These are phyloP conservation scores for Solanum aculeatissimum DNA, from an alignment of 305 asterid genomes.

Conservation along the genomic window DNA sequence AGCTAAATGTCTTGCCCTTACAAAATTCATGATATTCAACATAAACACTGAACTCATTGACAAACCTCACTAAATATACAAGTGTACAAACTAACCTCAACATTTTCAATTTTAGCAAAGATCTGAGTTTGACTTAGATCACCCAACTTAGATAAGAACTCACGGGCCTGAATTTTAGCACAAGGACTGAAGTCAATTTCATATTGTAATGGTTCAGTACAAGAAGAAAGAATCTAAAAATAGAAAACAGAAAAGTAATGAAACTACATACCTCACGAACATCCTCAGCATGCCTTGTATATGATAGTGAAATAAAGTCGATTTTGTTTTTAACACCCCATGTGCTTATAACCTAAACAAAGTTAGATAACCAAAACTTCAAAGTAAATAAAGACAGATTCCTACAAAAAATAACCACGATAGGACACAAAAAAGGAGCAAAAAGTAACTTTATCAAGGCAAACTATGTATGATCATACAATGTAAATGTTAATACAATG, in stretches of 20 bases:
- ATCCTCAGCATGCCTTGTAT: conserved; percentile 92
- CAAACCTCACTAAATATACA: background rate
- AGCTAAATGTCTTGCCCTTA: background rate
- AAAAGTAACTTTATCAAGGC: background rate
- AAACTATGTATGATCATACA: background rate
- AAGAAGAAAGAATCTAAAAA: background rate
- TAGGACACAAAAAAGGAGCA: background rate
- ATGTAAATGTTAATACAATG: background rate
- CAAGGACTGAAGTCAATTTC: background rate
- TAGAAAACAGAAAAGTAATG: background rate
- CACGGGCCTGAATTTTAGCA: conserved; percentile 61
- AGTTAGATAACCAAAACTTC: background rate
- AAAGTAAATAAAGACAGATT: background rate
- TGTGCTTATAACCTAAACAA: conserved; percentile 70
- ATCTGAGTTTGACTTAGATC: conserved; percentile 87
- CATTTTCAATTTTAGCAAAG: conserved; percentile 87
- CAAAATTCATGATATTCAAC: background rate
- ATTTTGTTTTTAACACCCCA: conserved; percentile 93
- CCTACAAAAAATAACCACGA: background rate
- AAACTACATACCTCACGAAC: conserved; percentile 68
- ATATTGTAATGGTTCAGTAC: background rate
- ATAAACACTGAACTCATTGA: background rate
- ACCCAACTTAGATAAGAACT: conserved; percentile 66
- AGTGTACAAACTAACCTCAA: conserved; percentile 49
- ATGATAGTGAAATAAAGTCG: conserved; percentile 79